Evolutionary conservation across 768 basidiomycete genomes (phyloP).

Genomic region (Galerina marginata): DNA sequence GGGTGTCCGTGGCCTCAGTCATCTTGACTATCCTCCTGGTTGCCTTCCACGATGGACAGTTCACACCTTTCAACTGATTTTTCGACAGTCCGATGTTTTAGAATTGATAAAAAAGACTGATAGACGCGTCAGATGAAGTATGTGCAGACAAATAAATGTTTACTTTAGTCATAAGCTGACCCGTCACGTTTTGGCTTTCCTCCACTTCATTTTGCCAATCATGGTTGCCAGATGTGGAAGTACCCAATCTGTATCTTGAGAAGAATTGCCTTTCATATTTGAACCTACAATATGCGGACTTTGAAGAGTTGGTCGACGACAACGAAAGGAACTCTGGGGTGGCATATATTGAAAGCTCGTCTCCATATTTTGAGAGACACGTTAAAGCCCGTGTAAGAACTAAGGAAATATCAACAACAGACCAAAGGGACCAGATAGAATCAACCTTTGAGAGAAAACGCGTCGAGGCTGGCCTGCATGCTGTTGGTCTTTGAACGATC

Average conservation of each 20-base stretch:
- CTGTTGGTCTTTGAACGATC: neutral
- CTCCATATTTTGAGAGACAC: slow-evolving; percentile 83
- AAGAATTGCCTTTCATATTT: slow-evolving; percentile 74
- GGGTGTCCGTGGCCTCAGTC: slow-evolving; percentile 58
- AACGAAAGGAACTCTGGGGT: slow-evolving; percentile 63
- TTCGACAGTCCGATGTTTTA: slow-evolving; percentile 77
- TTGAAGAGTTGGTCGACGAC: slow-evolving; percentile 79
- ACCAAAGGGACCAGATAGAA: slow-evolving; percentile 11
- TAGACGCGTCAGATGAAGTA: slow-evolving; percentile 7
- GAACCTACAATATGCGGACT: slow-evolving; percentile 84
- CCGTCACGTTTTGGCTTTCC: slow-evolving; percentile 51
- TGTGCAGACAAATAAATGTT: slow-evolving; percentile 9
- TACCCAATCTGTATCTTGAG: slow-evolving; percentile 59
- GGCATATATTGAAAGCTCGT: slow-evolving; percentile 76
- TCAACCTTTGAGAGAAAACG: slow-evolving; percentile 57
- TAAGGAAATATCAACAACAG: slow-evolving; percentile 34
- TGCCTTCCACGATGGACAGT: slow-evolving; percentile 66
- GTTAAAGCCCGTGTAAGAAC: slow-evolving; percentile 77
- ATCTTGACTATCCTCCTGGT: slow-evolving; percentile 31
- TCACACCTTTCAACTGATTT: slow-evolving; percentile 82
- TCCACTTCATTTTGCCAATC: slow-evolving; percentile 36
- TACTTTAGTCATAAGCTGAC: slow-evolving; percentile 77
- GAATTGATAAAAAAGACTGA: slow-evolving; percentile 72
- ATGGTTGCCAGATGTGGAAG: slow-evolving; percentile 14
- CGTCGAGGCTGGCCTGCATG: slow-evolving; percentile 76